phyloP scores from a whole-genome alignment of 192 early-diverging fungal genomes.

The Linnemannia exigua region DNA sequence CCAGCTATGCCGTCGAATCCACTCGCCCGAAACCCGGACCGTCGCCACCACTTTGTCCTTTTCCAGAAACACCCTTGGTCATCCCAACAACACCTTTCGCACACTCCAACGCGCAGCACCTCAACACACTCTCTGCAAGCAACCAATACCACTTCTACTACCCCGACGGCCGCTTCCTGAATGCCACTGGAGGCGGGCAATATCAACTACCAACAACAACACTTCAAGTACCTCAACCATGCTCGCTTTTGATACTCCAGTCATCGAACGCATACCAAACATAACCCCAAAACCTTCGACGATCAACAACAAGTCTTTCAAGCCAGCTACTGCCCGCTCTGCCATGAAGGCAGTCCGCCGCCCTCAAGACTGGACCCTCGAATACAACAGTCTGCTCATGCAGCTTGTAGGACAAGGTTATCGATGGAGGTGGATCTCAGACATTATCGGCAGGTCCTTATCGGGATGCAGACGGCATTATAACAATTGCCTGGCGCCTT shows the following conservation, averaged over 20 bases:
- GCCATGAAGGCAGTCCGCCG: neutral
- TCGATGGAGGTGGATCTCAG: neutral
- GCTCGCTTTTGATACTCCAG: neutral
- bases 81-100: neutral
- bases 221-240: neutral
- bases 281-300: neutral
- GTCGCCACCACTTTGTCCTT: neutral
- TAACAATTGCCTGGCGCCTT: neutral
- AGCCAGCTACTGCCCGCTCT: neutral
- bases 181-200: neutral
- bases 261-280: neutral
- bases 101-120: neutral
- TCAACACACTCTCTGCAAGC: neutral
- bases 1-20: neutral
- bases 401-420: neutral
- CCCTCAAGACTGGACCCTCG: neutral
- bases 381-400: neutral
- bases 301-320: neutral
- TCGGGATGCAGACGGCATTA: neutral
- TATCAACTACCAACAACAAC: neutral
- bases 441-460: neutral
- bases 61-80: neutral
- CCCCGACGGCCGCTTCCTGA: neutral
- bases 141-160: neutral
- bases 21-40: neutral